Percentiles rank a stretch among this genome's conserved stretches.
Conservation (phyloP, 148 eudicot species). For the Fagopyrum tataricum region DNA sequence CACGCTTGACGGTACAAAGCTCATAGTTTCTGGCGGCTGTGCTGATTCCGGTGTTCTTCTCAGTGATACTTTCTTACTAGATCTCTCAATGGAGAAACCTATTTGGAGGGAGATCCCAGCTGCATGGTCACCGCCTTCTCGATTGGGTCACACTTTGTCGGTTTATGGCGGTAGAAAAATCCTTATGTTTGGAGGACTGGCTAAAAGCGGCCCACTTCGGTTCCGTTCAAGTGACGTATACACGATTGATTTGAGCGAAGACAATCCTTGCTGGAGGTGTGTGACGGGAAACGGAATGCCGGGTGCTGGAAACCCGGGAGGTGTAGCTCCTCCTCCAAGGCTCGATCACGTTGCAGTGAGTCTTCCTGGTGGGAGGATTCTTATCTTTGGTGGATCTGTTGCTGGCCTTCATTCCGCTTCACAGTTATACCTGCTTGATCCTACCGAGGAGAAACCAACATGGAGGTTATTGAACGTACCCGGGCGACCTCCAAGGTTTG, state of each 20-base stretch:
- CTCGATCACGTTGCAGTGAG: conserved; percentile 96
- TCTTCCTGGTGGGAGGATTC: conserved; percentile 89
- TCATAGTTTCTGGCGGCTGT: conserved; percentile 94
- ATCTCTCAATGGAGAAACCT: conserved; percentile 89
- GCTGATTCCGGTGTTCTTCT: conserved; percentile 95
- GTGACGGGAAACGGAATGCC: conserved; percentile 94
- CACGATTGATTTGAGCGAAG: conserved; percentile 87
- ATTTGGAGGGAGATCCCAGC: conserved; percentile 88
- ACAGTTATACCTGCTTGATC: conserved; percentile 83
- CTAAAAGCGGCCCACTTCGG: conserved; percentile 83
- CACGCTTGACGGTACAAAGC: conserved; percentile 86
- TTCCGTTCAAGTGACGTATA: conserved; percentile 84
- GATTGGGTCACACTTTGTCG: conserved; percentile 82
- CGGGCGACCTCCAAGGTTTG: conserved; percentile 83
- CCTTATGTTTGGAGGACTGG: conserved; percentile 93
- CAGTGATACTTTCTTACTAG: conserved; percentile 87
- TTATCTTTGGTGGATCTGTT: conserved; percentile 92
- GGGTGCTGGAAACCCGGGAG: conserved; percentile 92
- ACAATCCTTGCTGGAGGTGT: conserved; percentile 86
- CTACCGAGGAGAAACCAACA: conserved; percentile 91
- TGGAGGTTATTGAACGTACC: conserved; percentile 94
- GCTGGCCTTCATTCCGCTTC: conserved; percentile 98
- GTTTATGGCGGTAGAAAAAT: conserved; percentile 93
- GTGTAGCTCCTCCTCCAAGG: conserved; percentile 89
- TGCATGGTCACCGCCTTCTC: conserved; percentile 92